Base-by-base conservation (phyloP, 1,284 basidiomycete species). In the Ceratorhiza oryzae-sativae region DNA sequence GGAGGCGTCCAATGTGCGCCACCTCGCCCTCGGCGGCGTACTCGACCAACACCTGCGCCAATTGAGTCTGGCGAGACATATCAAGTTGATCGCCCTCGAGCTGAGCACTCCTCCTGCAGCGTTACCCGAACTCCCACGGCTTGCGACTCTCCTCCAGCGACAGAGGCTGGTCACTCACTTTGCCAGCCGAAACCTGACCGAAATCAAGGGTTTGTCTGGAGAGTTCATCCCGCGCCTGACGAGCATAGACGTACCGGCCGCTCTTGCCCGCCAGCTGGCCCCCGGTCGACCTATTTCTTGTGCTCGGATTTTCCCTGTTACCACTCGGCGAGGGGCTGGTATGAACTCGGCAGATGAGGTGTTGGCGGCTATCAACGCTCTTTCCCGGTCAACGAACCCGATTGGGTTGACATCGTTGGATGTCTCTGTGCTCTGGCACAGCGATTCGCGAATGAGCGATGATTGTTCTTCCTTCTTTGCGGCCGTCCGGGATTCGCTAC, bases 141-240 rank as follows among this genome's bases (percentile, higher is more conserved):
- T 70, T 10, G 41, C 67, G 2, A 30, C 36, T 12, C 32, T 70
- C 32, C 42, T 70, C 27, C 55, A 46, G 46, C 67, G 67, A 30
- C 67, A 70, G 20, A 39, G 67, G n/a, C 45, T 27, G 15, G 32
- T 70, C 32, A 70, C 67, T 27, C 67, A 70, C 30, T 70, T 70
- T 59, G 67, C 67, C 27, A 70, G 67, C 55, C 67, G 67, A 34
- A 70, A 70, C 55, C 39, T 70, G 55, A 53, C 67, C 10, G 67
- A 70, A 15, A 70, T 70, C 55, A 70, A 56, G 23, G 67, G 55
- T 8, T 32, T 70, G 2, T 27, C 46, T 1, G 18, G 3, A 10
- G 41, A 39, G 2, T n/a, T 20, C 13, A 36, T 70, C n/a, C 67
- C 67, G 30, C 67, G 55, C 1, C 67, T 70, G n/a, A 45, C 55